A percentile compares a stretch with the other conserved stretches of the same genome.
Evolutionary conservation across 1,139 yeast species (phyloP).

Genomic region (Yamadazyma diospyri): DNA sequence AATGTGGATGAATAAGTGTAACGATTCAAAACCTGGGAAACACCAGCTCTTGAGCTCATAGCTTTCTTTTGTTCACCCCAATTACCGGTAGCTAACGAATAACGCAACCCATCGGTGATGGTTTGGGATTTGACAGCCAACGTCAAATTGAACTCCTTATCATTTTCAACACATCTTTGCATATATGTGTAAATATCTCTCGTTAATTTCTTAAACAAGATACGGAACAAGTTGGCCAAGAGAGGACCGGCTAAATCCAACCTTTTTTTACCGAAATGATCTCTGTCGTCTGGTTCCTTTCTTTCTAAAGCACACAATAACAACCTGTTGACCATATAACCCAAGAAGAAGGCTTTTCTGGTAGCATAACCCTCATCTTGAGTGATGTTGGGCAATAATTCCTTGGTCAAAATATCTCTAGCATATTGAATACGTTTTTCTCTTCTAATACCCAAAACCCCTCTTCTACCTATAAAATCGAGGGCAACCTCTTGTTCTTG

Average conservation of each 20-base stretch:
- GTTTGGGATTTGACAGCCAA: constrained; percentile 96
- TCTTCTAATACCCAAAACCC: constrained; percentile 89
- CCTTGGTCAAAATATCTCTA: constrained; percentile 92
- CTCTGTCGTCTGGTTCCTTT: constrained; percentile 98
- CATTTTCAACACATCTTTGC: constrained; percentile 98
- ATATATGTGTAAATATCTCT: constrained; percentile 94
- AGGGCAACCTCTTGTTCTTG: constrained; percentile 98
- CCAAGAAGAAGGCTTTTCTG: constrained; percentile 93
- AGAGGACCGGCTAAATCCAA: constrained; percentile 98
- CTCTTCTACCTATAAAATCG: constrained; percentile 98
- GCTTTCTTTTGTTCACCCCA: constrained; percentile 99
- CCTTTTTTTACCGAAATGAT: constrained; percentile 97
- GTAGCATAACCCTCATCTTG: constrained; percentile 97
- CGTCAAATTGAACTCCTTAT: constrained; percentile 92
- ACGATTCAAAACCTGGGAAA: constrained; percentile 95
- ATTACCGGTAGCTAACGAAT: constrained; percentile 97
- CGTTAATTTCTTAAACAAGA: constrained; percentile 88
- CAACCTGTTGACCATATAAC: constrained; percentile 95
- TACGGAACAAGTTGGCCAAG: constrained; percentile 90
- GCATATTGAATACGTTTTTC: constrained; percentile 99
- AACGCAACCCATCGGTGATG: constrained; percentile 94
- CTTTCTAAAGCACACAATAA: constrained; percentile 93
- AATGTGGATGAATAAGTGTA: constrained; percentile 96
- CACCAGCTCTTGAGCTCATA: constrained; percentile 99
- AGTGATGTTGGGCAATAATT: constrained; percentile 92